Conservation (phyloP, 176 grass and related monocot genomes). For the Phyllostachys edulis region DNA sequence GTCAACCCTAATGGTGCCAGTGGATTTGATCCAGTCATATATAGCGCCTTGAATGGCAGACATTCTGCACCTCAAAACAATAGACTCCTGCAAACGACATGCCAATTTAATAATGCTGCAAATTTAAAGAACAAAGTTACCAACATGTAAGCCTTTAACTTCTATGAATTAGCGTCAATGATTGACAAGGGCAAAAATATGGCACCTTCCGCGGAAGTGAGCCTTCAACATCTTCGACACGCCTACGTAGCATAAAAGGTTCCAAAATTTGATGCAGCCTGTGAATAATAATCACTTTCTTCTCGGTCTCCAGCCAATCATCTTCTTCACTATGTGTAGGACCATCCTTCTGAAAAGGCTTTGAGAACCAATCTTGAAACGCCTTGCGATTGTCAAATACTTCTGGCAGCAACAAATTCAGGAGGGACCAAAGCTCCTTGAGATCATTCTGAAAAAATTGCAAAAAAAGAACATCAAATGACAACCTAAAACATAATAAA, state of each 20-base stretch:
- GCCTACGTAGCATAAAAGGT: constrained; percentile 96
- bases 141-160: neutral
- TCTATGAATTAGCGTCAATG: neutral
- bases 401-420: constrained; percentile 96
- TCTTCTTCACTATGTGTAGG: constrained; percentile 72
- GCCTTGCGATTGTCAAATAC: constrained; percentile 98
- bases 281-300: constrained; percentile 98
- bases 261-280: constrained; percentile 97
- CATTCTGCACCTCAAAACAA: constrained; percentile 98
- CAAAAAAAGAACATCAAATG: constrained; percentile 19
- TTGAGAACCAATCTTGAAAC: constrained; percentile 99
- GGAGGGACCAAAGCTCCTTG: constrained; percentile 97
- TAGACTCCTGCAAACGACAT: constrained; percentile 57
- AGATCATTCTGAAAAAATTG: constrained; percentile 81
- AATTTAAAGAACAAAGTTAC: neutral
- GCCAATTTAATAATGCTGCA: constrained; percentile 24
- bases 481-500: neutral
- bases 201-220: constrained; percentile 91
- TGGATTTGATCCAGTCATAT: constrained; percentile 99
- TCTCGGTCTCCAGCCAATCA: constrained; percentile 98
- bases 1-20: constrained; percentile 99
- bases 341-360: constrained; percentile 82
- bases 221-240: constrained; percentile 98
- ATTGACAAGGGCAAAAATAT: constrained; percentile 18
- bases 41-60: constrained; percentile 90